Conservation (phyloP, 2,329 filamentous ascomycete species). For the Claviceps pazoutovae region DNA sequence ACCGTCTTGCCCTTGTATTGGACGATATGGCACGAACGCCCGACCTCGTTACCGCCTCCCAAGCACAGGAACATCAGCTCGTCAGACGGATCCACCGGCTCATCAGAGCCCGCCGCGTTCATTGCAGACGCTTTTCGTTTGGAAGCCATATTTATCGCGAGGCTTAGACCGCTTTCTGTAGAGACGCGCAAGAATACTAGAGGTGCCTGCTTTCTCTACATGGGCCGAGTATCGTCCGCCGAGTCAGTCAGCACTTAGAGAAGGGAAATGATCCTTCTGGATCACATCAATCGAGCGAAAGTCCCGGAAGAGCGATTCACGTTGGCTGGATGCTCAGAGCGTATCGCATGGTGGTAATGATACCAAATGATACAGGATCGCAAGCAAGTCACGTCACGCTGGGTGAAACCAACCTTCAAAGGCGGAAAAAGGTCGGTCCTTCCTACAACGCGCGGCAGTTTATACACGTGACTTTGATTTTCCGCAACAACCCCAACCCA, state of each 20-base stretch:
- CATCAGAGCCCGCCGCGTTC: constrained; percentile 52
- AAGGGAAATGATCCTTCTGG: background rate
- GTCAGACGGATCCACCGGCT: constrained; percentile 83
- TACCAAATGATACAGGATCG: background rate
- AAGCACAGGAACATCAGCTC: constrained; percentile 89
- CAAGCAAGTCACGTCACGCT: background rate
- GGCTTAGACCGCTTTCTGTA: background rate
- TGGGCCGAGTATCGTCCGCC: background rate
- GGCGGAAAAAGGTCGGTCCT: constrained; percentile 2
- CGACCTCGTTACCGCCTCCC: constrained; percentile 93
- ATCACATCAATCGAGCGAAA: background rate
- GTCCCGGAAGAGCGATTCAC: background rate
- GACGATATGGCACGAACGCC: constrained; percentile 91
- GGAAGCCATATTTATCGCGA: constrained; percentile 55
- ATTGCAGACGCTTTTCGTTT: constrained; percentile 80
- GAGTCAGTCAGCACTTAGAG: background rate
- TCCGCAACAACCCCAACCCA: constrained; percentile 18
- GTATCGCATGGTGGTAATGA: background rate
- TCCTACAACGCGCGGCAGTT: background rate
- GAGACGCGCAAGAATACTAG: background rate
- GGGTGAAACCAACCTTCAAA: background rate
- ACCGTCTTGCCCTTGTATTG: constrained; percentile 99
- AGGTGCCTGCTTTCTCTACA: background rate
- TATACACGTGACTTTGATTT: constrained; percentile 30
- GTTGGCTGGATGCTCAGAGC: background rate